Conservation (phyloP, 352 stramenopile genomes). For the Globisporangium cederbergense region DNA sequence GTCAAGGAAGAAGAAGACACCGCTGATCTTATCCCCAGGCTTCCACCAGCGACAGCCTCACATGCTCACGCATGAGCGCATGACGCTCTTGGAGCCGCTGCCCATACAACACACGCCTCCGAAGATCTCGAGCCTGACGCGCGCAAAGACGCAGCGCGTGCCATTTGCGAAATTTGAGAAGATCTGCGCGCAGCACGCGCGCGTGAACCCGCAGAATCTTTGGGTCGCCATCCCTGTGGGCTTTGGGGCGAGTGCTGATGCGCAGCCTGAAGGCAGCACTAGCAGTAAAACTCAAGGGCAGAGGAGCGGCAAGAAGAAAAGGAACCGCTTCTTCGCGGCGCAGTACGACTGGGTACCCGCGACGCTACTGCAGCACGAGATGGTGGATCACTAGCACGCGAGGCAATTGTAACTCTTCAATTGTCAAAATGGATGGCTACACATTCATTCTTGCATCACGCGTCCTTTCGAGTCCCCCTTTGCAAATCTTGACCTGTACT, state of each 20-base stretch:
- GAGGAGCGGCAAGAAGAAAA: slow-evolving; percentile 13
- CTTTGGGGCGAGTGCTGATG: slow-evolving; percentile 2
- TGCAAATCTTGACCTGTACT: background rate
- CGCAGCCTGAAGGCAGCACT: background rate
- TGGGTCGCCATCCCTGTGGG: slow-evolving; percentile 60
- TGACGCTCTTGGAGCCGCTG: slow-evolving; percentile 38
- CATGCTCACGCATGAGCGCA: slow-evolving; percentile 15
- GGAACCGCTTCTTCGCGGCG: slow-evolving; percentile 25
- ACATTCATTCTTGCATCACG: background rate
- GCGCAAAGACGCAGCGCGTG: slow-evolving; percentile 36
- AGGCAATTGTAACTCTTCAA: background rate
- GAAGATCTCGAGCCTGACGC: slow-evolving; percentile 24
- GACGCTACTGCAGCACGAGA: slow-evolving; percentile 32
- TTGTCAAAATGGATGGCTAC: background rate
- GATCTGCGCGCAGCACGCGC: slow-evolving; percentile 32
- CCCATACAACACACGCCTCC: slow-evolving; percentile 27
- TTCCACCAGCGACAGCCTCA: slow-evolving; percentile 3
- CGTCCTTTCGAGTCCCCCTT: background rate
- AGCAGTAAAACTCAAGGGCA: slow-evolving; percentile 19
- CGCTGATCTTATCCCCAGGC: slow-evolving; percentile 17
- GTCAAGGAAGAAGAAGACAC: slow-evolving; percentile 30
- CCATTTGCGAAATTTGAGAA: slow-evolving; percentile 47
- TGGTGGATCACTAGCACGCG: background rate
- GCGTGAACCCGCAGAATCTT: slow-evolving; percentile 52
- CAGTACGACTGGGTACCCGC: slow-evolving; percentile 63